These are phyloP conservation scores for Populus nigra DNA, from an alignment of 345 rosid species.

Conservation along the genomic window DNA sequence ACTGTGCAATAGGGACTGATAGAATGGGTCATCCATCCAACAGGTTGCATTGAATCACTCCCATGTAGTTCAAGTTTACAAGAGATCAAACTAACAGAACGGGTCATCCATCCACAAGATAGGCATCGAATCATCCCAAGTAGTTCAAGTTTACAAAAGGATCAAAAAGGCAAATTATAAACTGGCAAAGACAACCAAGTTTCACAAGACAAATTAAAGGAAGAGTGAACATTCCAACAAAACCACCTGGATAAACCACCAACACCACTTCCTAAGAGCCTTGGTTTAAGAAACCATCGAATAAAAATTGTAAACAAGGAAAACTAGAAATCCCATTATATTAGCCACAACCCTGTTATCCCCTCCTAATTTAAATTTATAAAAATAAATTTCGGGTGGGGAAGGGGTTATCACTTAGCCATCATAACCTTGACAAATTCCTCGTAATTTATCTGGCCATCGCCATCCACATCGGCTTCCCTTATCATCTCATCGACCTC, in stretches of 20 bases:
- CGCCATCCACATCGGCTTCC: slow-evolving; percentile 58
- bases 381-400: background rate
- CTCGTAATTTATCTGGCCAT: slow-evolving; percentile 59
- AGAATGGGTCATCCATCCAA: background rate
- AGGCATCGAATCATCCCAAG: background rate
- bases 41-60: background rate
- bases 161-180: background rate
- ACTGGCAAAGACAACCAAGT: background rate
- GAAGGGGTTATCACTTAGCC: slow-evolving; percentile 41
- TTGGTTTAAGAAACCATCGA: background rate
- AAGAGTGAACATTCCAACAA: background rate
- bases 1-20: background rate
- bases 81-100: background rate
- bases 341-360: background rate
- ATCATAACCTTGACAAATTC: slow-evolving; percentile 62
- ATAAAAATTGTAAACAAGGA: background rate
- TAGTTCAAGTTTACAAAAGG: background rate
- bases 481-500: slow-evolving; percentile 60
- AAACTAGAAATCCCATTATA: background rate
- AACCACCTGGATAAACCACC: background rate
- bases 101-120: background rate
- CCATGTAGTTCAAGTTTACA: too few species aligned
- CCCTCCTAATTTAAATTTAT: background rate
- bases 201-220: background rate
- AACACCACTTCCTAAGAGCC: background rate